These are phyloP conservation scores for Fusarium sp. DNA, from an alignment of 2,329 filamentous ascomycete species.

Conservation along the genomic window DNA sequence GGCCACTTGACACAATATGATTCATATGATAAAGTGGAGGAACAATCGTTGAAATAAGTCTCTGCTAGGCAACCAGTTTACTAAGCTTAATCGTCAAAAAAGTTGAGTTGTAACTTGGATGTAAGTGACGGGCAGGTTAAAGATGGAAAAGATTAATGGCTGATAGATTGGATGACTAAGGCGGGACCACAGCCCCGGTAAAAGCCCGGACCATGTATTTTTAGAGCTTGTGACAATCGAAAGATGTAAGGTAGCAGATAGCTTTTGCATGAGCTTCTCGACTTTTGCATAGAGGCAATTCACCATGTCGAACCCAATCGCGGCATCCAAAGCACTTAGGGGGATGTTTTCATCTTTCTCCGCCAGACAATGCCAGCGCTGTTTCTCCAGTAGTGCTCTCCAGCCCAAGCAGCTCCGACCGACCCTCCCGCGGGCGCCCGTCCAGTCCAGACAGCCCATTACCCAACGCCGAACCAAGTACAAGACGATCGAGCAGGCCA, in stretches of 20 bases:
- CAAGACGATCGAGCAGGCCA: constrained; percentile 71
- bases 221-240: constrained; percentile 46
- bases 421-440: constrained; percentile 49
- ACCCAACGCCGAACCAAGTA: constrained; percentile 58
- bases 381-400: constrained; percentile 55
- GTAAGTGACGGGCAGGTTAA: constrained; percentile 24
- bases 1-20: constrained; percentile 36
- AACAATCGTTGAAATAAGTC: neutral
- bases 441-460: constrained; percentile 54
- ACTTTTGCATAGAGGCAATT: constrained; percentile 25
- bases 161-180: constrained; percentile 45
- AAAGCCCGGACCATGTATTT: constrained; percentile 47
- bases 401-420: constrained; percentile 55
- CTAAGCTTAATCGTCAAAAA: constrained; percentile 12
- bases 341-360: constrained; percentile 52
- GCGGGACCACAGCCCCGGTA: constrained; percentile 31
- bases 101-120: constrained; percentile 9
- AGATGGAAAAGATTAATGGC: constrained; percentile 16
- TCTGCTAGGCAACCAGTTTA: constrained; percentile 9
- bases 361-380: constrained; percentile 58
- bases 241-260: constrained; percentile 45
- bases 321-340: constrained; percentile 54
- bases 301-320: constrained; percentile 57
- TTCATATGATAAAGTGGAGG: constrained; percentile 11
- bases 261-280: constrained; percentile 39